Conservation (phyloP, 2,329 filamentous ascomycete genomes). For the Aspergillus clavatus region DNA sequence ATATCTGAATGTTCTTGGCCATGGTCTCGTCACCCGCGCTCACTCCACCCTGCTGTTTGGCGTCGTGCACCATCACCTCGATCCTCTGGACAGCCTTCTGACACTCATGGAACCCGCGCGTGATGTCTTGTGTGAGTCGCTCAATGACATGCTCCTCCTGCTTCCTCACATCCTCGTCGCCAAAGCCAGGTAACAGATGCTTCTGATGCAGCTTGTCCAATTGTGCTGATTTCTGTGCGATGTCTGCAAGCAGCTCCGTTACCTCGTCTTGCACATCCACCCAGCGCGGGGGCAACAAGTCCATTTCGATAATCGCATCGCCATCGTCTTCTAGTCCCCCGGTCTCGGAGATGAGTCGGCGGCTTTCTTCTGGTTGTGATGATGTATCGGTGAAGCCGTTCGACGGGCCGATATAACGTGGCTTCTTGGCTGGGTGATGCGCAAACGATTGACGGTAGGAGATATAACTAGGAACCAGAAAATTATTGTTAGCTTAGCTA, state of each 20-base stretch:
- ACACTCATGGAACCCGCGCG: slow-evolving; percentile 80
- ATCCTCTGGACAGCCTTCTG: slow-evolving; percentile 84
- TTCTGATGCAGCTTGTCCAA: slow-evolving; percentile 95
- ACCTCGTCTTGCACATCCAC: slow-evolving; percentile 93
- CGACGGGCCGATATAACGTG: slow-evolving; percentile 58
- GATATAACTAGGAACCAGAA: slow-evolving; percentile 65
- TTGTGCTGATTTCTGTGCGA: slow-evolving; percentile 75
- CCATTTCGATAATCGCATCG: slow-evolving; percentile 97
- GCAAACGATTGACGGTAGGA: slow-evolving; percentile 98
- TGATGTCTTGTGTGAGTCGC: slow-evolving; percentile 82
- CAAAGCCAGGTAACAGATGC: slow-evolving; percentile 92
- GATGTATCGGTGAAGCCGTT: slow-evolving; percentile 58
- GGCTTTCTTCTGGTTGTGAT: slow-evolving; percentile 62
- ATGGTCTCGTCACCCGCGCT: slow-evolving; percentile 85
- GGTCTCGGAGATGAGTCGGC: slow-evolving; percentile 76
- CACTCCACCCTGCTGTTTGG: slow-evolving; percentile 64
- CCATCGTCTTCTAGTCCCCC: slow-evolving; percentile 72
- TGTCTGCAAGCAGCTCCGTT: slow-evolving; percentile 70
- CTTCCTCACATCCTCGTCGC: slow-evolving; percentile 85
- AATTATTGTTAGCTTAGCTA: slow-evolving; percentile 10
- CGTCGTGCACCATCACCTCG: slow-evolving; percentile 79
- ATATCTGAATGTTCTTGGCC: slow-evolving; percentile 94
- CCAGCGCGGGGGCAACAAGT: slow-evolving; percentile 90
- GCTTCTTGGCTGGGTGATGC: slow-evolving; percentile 86
- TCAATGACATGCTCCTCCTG: slow-evolving; percentile 89